Conservation (phyloP, 1,284 basidiomycete species). For the Vanrija pseudolonga region DNA sequence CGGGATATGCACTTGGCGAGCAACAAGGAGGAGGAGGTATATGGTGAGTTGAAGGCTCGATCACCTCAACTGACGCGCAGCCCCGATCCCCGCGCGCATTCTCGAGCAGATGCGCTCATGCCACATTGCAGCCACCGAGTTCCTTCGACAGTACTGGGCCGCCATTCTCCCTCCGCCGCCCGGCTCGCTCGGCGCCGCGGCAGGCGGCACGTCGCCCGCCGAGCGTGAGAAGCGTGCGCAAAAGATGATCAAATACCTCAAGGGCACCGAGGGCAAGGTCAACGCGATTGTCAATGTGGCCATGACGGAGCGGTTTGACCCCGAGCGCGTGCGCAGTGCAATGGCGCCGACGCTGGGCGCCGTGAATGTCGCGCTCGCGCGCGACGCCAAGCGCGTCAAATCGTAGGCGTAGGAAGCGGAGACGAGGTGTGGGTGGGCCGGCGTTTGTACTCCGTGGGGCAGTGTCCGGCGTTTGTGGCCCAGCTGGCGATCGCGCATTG, state of each 20-base stretch:
- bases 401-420: too few relatives aligned
- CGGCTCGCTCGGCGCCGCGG: slow-evolving; percentile 52
- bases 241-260: slow-evolving; percentile 79
- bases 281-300: slow-evolving; percentile 67
- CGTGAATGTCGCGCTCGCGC: slow-evolving; percentile 66
- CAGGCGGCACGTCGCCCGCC: slow-evolving; percentile 20
- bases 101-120: slow-evolving; percentile 78
- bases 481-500: too few relatives aligned
- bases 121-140: slow-evolving; percentile 91
- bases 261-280: slow-evolving; percentile 74
- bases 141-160: slow-evolving; percentile 92
- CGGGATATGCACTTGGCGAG: slow-evolving; percentile 34
- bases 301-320: slow-evolving; percentile 61
- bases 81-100: slow-evolving; percentile 71
- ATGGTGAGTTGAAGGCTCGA: not conserved
- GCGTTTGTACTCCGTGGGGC: too few relatives aligned
- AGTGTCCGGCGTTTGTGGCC: too few relatives aligned
- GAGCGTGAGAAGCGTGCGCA: slow-evolving; percentile 68
- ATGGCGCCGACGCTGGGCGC: slow-evolving; percentile 75
- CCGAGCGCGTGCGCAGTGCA: slow-evolving; percentile 62
- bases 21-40: slow-evolving; percentile 34
- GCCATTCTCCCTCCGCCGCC: slow-evolving; percentile 71
- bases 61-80: slow-evolving; percentile 49
- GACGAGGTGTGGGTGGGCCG: too few relatives aligned
- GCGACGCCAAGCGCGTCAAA: slow-evolving; percentile 18